Base-by-base conservation (phyloP, 2,329 filamentous ascomycete genomes). In the Cladophialophora exuberans region DNA sequence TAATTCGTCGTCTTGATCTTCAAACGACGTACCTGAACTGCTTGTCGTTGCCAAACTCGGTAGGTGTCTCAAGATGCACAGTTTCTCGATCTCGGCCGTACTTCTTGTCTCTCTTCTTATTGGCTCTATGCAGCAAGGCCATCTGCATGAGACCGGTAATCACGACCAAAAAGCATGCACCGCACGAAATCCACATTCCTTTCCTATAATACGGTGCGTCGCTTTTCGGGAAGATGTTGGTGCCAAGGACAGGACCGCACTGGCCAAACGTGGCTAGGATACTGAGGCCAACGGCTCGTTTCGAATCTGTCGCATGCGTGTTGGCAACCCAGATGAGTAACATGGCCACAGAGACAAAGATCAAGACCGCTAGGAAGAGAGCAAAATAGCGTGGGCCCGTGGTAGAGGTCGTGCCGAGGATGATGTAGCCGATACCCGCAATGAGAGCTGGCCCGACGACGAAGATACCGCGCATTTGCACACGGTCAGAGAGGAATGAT, bases 231-330 rank as follows among this genome's bases (percentile, higher is more conserved):
- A 72, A 72, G 35, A 60, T 54, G 20, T 84, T 76, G 6, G 83
- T 87, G n/a, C 85, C 86, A n/a, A 88, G 71, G 3, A 89, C 72
- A 1, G 90, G 89, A 0, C 89, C 90, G 59, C 85, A 86, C 72
- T 95, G 90, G 1, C 90, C 92, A n/a, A 96, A 79, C 26, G 90
- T 67, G 69, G 96, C 91, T 65, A 96, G 71, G 26, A 96, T 78
- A 0, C 87, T 54, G 10, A 62, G 52, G 3, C 38, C 62, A 1
- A 49, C 57, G 5, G 55, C 60, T 7, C 62, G 52, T 45, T 62
- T 64, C 28, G 30, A 52, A 15, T 64, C 62, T 11, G 57, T 62
- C 13, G 45, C 54, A 20, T 65, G 61, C 5, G 57, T 61, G 42
- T 73, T 81, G 2, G 86, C 69, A 1, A 87, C 85, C 69, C 87